phyloP scores from a whole-genome alignment of 176 grass and related monocot genomes.

The Eragrostis nindensis region DNA sequence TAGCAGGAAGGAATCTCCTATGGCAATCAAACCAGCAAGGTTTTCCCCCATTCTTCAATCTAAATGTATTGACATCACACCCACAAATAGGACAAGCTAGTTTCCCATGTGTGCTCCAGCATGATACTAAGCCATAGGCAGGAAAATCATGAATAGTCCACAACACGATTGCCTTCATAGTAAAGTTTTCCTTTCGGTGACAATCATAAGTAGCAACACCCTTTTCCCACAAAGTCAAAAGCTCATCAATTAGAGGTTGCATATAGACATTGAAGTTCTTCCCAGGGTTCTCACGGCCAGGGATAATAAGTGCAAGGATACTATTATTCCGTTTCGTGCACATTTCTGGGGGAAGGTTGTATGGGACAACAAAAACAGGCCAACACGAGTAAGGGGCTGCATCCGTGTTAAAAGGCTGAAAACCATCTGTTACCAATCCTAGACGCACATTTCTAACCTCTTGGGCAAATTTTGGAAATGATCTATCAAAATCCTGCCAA shows the following conservation, averaged over 20 bases:
- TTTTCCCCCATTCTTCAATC: no score
- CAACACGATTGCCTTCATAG: no score
- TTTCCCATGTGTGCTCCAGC: no score
- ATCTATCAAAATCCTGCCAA: no score
- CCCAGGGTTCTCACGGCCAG: not conserved
- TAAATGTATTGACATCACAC: no score
- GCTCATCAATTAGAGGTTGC: constrained; percentile 22
- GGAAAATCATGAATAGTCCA: no score
- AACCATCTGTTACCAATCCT: not conserved
- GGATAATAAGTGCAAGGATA: constrained; percentile 17
- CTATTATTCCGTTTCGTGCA: not conserved
- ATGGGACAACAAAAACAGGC: no score
- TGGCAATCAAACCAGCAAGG: no score
- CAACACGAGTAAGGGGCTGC: constrained; percentile 1
- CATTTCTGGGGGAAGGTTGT: not conserved
- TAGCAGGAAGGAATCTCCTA: not conserved
- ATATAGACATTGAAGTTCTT: not conserved
- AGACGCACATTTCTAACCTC: constrained; percentile 18
- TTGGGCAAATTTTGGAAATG: not conserved
- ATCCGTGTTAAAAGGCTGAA: not conserved
- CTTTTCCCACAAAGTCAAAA: not conserved
- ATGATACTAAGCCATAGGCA: no score
- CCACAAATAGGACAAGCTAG: no score
- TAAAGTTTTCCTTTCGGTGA: constrained; percentile 13
- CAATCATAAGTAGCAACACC: not conserved